A percentile compares a stretch with the other conserved stretches of the same genome.
Conservation (phyloP, 345 rosid genomes). For the Populus tremula region DNA sequence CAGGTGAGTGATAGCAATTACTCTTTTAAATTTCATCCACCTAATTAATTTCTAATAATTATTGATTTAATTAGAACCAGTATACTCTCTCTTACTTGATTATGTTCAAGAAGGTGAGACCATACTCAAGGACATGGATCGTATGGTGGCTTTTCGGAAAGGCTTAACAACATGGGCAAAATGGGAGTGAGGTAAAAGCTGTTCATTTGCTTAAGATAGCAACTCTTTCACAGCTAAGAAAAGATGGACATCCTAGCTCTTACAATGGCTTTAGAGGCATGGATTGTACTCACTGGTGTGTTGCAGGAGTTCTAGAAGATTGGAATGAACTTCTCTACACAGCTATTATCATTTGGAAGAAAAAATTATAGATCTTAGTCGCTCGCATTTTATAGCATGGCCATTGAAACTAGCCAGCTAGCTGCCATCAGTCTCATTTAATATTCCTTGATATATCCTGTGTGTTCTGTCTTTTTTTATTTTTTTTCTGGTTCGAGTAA, state of each 20-base stretch:
- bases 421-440: no score
- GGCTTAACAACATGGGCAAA: constrained; percentile 77
- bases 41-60: no score
- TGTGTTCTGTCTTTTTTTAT: not conserved
- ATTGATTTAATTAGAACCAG: no score
- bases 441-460: not conserved
- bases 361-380: not conserved
- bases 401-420: no score
- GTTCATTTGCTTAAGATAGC: constrained; percentile 59
- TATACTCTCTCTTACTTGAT: constrained; percentile 17
- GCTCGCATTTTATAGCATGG: no score
- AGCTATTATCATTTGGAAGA: constrained; percentile 25
- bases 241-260: constrained; percentile 60
- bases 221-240: constrained; percentile 59
- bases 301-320: constrained; percentile 58
- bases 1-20: constrained; percentile 26
- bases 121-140: constrained; percentile 53
- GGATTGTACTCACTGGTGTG: constrained; percentile 82
- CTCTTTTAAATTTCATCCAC: no score
- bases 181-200: constrained; percentile 55
- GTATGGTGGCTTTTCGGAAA: constrained; percentile 63
- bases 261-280: constrained; percentile 46
- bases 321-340: constrained; percentile 59
- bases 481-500: not conserved
- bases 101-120: constrained; percentile 49